These are phyloP conservation scores for Trichoderma simmonsii DNA, from an alignment of 2,329 filamentous ascomycete species.

Conservation along the genomic window DNA sequence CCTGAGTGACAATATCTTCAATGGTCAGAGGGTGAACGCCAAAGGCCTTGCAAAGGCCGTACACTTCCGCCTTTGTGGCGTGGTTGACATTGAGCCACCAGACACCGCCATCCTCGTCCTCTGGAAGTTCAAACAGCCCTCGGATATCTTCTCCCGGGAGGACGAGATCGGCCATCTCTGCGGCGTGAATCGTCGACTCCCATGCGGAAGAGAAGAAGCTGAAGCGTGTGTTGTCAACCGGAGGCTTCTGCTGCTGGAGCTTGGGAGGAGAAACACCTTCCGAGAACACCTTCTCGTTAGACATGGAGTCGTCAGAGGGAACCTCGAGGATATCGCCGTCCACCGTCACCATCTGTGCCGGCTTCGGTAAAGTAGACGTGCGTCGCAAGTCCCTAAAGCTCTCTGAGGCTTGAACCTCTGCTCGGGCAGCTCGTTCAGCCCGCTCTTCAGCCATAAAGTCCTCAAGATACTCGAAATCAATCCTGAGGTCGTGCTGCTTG, in stretches of 20 bases:
- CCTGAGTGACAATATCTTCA: conserved; percentile 93
- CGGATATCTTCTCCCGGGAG: conserved; percentile 87
- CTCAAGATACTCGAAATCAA: conserved; percentile 91
- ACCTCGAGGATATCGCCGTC: conserved; percentile 58
- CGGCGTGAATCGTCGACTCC: conserved; percentile 88
- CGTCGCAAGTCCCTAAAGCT: conserved; percentile 35
- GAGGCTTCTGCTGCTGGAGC: conserved; percentile 31
- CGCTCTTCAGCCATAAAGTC: conserved; percentile 73
- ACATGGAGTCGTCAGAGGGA: conserved; percentile 44
- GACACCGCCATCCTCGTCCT: conserved; percentile 69
- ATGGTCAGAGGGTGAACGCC: conserved; percentile 92
- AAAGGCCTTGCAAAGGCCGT: conserved; percentile 87
- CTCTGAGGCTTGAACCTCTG: conserved; percentile 38
- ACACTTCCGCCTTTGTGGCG: conserved; percentile 83
- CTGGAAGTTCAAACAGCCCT: conserved; percentile 72
- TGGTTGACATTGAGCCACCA: conserved; percentile 98
- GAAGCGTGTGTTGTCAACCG: conserved; percentile 72
- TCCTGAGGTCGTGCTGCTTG: conserved; percentile 63
- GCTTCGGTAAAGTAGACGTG: conserved; percentile 27
- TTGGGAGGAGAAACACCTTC: conserved; percentile 37
- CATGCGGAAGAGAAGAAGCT: conserved; percentile 96
- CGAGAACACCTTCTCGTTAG: conserved; percentile 47
- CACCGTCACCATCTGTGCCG: conserved; percentile 43
- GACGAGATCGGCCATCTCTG: conserved; percentile 82
- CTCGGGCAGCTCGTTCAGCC: conserved; percentile 44